Conservation (phyloP, 169 alveolate genomes). For the Sarcocystis neurona region DNA sequence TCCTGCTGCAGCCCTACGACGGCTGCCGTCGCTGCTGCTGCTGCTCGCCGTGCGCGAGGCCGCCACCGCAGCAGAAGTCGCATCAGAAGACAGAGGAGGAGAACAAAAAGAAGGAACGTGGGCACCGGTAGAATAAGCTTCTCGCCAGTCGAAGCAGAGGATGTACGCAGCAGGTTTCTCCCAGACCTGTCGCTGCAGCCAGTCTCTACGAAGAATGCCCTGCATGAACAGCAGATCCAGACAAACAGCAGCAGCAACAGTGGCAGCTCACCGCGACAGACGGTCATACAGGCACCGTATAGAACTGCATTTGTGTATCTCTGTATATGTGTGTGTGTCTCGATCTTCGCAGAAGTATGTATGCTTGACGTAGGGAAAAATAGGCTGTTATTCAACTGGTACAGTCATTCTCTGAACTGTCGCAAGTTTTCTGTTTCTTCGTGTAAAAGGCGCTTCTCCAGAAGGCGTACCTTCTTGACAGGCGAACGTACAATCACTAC, state of each 20-base stretch:
- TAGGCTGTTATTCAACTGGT: neutral
- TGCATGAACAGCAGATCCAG: neutral
- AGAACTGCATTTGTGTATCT: too few relatives aligned
- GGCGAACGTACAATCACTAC: neutral
- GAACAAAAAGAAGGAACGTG: too few relatives aligned
- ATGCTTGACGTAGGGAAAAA: too few relatives aligned
- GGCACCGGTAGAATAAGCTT: conserved; percentile 42
- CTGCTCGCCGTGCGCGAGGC: too few relatives aligned
- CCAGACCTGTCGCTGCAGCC: conserved; percentile 59
- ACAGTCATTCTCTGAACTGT: neutral
- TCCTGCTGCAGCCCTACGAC: too few relatives aligned
- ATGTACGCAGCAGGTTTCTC: conserved; percentile 58
- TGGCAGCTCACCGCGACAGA: neutral
- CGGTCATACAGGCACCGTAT: neutral
- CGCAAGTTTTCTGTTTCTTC: neutral
- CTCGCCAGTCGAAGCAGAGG: conserved; percentile 62
- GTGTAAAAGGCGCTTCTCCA: neutral
- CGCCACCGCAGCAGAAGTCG: too few relatives aligned
- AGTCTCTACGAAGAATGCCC: conserved; percentile 60
- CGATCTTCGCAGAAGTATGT: too few relatives aligned
- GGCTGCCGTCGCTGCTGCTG: too few relatives aligned
- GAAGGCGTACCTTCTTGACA: neutral
- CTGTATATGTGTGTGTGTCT: too few relatives aligned
- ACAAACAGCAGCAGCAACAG: neutral
- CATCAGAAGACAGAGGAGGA: too few relatives aligned